phyloP scores from a whole-genome alignment of 169 alveolate species.

The Cystoisospora suis region DNA sequence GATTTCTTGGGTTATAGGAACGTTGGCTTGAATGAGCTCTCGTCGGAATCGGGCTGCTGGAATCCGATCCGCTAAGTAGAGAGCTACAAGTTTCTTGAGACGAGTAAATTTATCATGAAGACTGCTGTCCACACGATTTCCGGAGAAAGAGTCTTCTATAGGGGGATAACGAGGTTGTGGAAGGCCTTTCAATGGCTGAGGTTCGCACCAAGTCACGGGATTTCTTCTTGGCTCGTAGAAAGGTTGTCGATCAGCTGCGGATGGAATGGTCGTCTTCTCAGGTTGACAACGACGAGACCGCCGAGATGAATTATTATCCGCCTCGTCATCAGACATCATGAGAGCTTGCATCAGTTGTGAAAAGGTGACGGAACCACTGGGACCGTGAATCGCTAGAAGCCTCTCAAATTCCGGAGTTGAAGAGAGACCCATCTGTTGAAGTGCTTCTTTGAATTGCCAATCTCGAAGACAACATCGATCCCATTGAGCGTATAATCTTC shows the following conservation, averaged over 20 bases:
- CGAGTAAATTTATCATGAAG: background rate
- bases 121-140: no score
- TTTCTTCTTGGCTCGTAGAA: conserved; percentile 23
- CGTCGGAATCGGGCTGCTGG: background rate
- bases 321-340: conserved; percentile 63
- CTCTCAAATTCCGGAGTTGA: conserved; percentile 45
- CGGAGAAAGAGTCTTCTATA: no score
- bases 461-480: conserved; percentile 47
- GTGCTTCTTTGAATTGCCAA: conserved; percentile 37
- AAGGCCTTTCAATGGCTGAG: background rate
- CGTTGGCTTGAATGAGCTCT: background rate
- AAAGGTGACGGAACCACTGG: conserved; percentile 57
- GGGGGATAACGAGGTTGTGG: no score
- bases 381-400: conserved; percentile 34
- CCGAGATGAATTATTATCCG: conserved; percentile 83
- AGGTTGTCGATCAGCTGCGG: conserved; percentile 1
- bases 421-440: background rate
- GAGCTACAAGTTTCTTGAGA: background rate
- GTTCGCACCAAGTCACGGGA: conserved; percentile 27
- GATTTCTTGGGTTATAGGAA: conserved; percentile 28
- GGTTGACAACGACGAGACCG: conserved; percentile 77
- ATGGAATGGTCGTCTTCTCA: conserved; percentile 78
- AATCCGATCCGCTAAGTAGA: background rate
- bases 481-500: conserved; percentile 55
- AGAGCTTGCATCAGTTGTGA: conserved; percentile 61